Conservation (phyloP, 1,284 basidiomycete genomes). For the Phenoliferia sp. region DNA sequence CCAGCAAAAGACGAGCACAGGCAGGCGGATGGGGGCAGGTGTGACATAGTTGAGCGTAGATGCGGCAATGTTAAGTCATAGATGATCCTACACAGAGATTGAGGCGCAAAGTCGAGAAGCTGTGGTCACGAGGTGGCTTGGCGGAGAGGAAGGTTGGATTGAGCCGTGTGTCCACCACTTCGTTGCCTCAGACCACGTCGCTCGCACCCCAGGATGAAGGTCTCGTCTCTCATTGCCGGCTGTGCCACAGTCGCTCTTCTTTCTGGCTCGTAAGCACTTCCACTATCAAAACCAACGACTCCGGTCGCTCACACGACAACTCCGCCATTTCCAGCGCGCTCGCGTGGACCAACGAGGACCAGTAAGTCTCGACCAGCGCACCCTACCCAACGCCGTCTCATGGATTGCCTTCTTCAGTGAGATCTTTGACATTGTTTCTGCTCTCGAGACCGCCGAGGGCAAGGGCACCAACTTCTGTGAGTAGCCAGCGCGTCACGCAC, state of each 20-base stretch:
- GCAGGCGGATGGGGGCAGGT: no score
- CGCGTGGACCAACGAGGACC: slow-evolving; percentile 37
- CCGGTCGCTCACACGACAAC: neutral
- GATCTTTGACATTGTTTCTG: slow-evolving; percentile 90
- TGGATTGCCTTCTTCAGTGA: slow-evolving; percentile 48
- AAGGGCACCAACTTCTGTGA: slow-evolving; percentile 88
- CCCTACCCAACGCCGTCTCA: neutral
- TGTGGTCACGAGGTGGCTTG: neutral
- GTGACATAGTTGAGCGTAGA: no score
- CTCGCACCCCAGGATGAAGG: neutral
- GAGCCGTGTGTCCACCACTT: neutral
- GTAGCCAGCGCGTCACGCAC: slow-evolving; percentile 45
- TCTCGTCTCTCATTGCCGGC: neutral
- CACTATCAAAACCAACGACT: neutral
- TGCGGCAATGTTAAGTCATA: no score
- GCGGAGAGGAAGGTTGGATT: neutral
- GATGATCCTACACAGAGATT: neutral
- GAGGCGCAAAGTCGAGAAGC: neutral
- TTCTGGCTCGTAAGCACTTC: slow-evolving; percentile 13
- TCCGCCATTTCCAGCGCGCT: slow-evolving; percentile 13
- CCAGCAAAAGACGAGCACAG: no score
- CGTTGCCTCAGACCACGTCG: neutral
- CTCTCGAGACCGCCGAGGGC: slow-evolving; percentile 73
- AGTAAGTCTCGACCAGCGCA: slow-evolving; percentile 23
- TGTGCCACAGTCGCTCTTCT: slow-evolving; percentile 18